phyloP scores from a whole-genome alignment of 768 basidiomycete genomes.

The Rhizopogon roseolus region DNA sequence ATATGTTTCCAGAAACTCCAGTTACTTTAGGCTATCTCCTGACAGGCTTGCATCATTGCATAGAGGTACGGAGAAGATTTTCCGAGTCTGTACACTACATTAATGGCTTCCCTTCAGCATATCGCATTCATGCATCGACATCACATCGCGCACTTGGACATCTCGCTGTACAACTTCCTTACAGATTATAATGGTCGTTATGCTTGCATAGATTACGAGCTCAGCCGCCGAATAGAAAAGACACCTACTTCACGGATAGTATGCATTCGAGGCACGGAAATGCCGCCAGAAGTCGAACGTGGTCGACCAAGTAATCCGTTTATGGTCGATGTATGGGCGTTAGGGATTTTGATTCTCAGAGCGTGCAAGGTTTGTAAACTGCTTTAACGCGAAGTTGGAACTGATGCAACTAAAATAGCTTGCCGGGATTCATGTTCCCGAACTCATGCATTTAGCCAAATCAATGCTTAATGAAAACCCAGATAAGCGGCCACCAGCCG shows the following conservation, averaged over 20 bases:
- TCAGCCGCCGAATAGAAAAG: slow-evolving; percentile 50
- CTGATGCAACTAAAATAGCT: slow-evolving; percentile 32
- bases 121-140: slow-evolving; percentile 65
- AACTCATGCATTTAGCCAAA: slow-evolving; percentile 49
- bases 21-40: slow-evolving; percentile 51
- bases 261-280: slow-evolving; percentile 53
- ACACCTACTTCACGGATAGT: slow-evolving; percentile 31
- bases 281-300: slow-evolving; percentile 65
- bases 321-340: slow-evolving; percentile 72
- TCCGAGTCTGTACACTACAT: neutral
- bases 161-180: slow-evolving; percentile 64
- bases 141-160: slow-evolving; percentile 65
- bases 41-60: slow-evolving; percentile 55
- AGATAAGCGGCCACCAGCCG: slow-evolving; percentile 46
- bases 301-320: slow-evolving; percentile 51
- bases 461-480: slow-evolving; percentile 58
- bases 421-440: slow-evolving; percentile 52
- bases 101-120: slow-evolving; percentile 39
- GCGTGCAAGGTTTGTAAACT: slow-evolving; percentile 55
- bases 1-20: slow-evolving; percentile 47
- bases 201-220: slow-evolving; percentile 73
- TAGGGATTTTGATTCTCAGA: slow-evolving; percentile 59
- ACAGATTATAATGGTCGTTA: slow-evolving; percentile 61
- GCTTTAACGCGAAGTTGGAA: neutral
- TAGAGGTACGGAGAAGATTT: slow-evolving; percentile 45